A percentile compares a stretch with the other conserved stretches of the same genome.
phyloP scores from a whole-genome alignment of 192 early-diverging fungal species.

The Pecoramyces ruminantium region DNA sequence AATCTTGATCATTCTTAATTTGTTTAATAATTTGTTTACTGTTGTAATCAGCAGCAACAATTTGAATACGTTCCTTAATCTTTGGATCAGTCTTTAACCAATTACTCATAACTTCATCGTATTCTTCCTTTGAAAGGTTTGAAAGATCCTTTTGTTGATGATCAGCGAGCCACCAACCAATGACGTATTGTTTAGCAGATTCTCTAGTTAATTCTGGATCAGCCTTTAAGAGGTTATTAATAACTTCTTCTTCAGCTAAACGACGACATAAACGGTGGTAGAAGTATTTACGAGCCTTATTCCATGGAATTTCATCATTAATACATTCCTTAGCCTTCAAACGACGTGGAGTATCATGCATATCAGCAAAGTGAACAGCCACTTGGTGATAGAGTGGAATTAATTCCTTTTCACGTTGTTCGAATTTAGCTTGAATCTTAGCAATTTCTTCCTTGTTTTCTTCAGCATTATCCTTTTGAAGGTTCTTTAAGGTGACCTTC shows the following conservation, averaged over 20 bases:
- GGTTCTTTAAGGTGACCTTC: not conserved
- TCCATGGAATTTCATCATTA: constrained; percentile 60
- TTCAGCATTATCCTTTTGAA: constrained; percentile 8
- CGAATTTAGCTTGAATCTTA: constrained; percentile 49
- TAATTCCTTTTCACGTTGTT: constrained; percentile 69
- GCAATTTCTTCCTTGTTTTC: constrained; percentile 39
- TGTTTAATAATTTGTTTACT: not conserved
- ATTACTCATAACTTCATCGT: not conserved
- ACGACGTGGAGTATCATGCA: constrained; percentile 88
- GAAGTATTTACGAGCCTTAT: constrained; percentile 66
- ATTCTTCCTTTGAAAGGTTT: not conserved
- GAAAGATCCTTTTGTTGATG: not conserved
- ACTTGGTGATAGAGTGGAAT: constrained; percentile 85
- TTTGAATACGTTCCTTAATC: not conserved
- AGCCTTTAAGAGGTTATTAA: constrained; percentile 30
- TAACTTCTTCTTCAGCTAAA: constrained; percentile 57
- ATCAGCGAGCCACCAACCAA: constrained; percentile 36
- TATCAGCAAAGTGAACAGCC: constrained; percentile 89
- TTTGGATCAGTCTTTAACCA: not conserved
- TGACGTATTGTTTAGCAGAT: constrained; percentile 25
- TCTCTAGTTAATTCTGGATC: constrained; percentile 25
- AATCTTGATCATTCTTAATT: not conserved
- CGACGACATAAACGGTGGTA: constrained; percentile 80
- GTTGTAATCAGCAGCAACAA: not conserved
- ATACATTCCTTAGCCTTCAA: constrained; percentile 92